Evolutionary conservation across 805 yeast species (phyloP), one percentile per base, ranked within the genome.

Genomic region (Saturnispora besseyi): DNA sequence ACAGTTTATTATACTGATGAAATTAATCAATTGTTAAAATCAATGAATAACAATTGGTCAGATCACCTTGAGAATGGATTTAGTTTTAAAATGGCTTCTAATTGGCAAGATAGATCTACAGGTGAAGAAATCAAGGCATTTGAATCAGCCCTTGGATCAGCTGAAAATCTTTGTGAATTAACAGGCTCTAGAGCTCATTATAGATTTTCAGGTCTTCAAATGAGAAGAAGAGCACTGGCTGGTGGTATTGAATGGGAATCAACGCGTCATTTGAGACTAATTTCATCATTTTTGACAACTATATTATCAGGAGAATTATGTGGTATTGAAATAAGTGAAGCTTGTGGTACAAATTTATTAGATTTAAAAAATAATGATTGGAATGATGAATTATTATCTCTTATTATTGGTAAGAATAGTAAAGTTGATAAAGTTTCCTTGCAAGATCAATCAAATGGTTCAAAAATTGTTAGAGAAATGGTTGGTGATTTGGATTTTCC

Each of bases 21-120:
- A 7, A 82, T 86, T 0, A 63, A 66, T 1, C 52, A 55, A 0
- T 53, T 72, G 3, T 69, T 88, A 46, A 41, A 52, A 1, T 51
- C 57, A 0, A 65, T 85, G 50, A 55, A 70, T 0, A 28, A 60
- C 0, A 52, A 56, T 4, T 70, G 34, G 73, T 69, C 1, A 85
- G 76, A 53, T 58, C 85, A 36, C 57, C 59, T 21, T 72, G 72
- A 18, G 2, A 56, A 57, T 1, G 83, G 84, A 1, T 82, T 87
- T 55, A 71, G 91, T 1, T 73, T 80, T 57, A 70, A 74, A 5
- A 72, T 72, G 38, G 82, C 95, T 4, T 96, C 96, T 8, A 89
- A 90, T 62, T 89, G 97, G 97, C 97, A 89, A 65, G 96, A 89
- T 61, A 95, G 87, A 61, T 83, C 93, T 24, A 89, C 97, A 0